Percentiles rank a stretch among this genome's conserved stretches.
phyloP scores from a whole-genome alignment of 345 rosid species.

The Sisymbrium irio region DNA sequence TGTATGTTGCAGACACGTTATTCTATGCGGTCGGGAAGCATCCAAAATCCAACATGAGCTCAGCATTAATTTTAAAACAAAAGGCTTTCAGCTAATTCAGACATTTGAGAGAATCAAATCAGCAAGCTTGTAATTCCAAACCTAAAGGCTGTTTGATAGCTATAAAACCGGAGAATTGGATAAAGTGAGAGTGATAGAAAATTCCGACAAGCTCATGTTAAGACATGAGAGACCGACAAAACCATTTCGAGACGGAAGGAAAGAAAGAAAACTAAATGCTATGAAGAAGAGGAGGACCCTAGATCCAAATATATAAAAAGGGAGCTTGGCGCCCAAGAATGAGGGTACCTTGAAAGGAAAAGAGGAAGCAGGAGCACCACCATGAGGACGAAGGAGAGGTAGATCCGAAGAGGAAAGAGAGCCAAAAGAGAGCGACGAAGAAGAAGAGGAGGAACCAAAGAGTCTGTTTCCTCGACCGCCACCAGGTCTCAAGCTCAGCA shows the following conservation, averaged over 20 bases:
- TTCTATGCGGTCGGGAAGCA: background rate
- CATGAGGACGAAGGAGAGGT: constrained; percentile 71
- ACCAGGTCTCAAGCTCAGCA: constrained; percentile 99
- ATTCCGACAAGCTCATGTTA: background rate
- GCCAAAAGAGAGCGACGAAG: constrained; percentile 58
- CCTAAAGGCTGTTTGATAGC: background rate
- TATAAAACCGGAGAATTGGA: background rate
- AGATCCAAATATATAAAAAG: constrained; percentile 48
- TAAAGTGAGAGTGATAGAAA: background rate
- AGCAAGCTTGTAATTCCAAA: background rate
- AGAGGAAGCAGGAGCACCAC: constrained; percentile 44
- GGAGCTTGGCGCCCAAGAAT: background rate
- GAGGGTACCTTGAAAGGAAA: constrained; percentile 42
- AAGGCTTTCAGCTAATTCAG: background rate
- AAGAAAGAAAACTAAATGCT: background rate
- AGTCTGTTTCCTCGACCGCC: constrained; percentile 95
- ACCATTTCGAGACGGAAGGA: background rate
- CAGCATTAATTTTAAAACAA: background rate
- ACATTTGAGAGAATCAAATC: background rate
- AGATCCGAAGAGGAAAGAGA: constrained; percentile 62
- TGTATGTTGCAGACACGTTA: background rate
- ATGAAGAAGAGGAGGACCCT: background rate
- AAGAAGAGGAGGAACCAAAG: constrained; percentile 55
- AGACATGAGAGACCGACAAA: constrained; percentile 13
- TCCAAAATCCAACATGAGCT: constrained; percentile 1